Percentiles rank a stretch among this genome's conserved stretches.
These are phyloP conservation scores for Eucalyptus pumila DNA, from an alignment of 345 rosid species.

Conservation along the genomic window DNA sequence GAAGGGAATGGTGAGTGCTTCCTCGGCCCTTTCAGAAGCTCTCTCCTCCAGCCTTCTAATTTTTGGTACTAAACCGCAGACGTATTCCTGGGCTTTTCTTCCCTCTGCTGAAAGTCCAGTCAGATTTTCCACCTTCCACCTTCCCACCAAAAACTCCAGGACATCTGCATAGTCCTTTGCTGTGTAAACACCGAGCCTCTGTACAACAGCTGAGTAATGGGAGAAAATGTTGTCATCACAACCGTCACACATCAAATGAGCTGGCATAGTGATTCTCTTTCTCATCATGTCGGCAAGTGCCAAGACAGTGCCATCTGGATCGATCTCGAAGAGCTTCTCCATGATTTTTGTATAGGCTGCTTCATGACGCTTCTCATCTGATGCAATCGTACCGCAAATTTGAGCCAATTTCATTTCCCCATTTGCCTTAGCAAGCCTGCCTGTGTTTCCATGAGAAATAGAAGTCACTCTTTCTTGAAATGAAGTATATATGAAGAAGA, in stretches of 20 bases:
- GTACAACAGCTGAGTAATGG: constrained; percentile 72
- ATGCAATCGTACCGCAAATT: constrained; percentile 51
- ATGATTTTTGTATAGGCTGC: too few relatives aligned
- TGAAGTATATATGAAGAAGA: constrained; percentile 78
- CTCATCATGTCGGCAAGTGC: constrained; percentile 92
- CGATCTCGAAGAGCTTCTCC: constrained; percentile 61
- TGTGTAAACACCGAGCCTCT: constrained; percentile 18
- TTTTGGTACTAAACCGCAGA: constrained; percentile 55
- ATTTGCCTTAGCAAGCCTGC: constrained; percentile 63
- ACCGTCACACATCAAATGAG: constrained; percentile 86
- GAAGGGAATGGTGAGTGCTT: constrained; percentile 43
- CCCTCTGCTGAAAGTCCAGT: constrained; percentile 60
- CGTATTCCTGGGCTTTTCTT: constrained; percentile 63
- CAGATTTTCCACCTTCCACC: too few relatives aligned
- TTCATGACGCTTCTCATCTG: too few relatives aligned
- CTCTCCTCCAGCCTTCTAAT: constrained; percentile 71
- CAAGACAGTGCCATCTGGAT: constrained; percentile 62
- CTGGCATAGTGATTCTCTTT: constrained; percentile 91
- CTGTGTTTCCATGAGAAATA: constrained; percentile 88
- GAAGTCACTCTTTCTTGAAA: constrained; percentile 96
- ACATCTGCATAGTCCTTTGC: too few relatives aligned
- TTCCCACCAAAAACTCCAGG: too few relatives aligned
- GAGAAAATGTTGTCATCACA: constrained; percentile 54
- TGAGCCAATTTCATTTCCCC: constrained; percentile 75
- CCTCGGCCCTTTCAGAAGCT: constrained; percentile 51